Percentiles rank a stretch among this genome's conserved stretches.
These are phyloP conservation scores for Mycena polygramma DNA, from an alignment of 768 basidiomycete species.

Conservation along the genomic window DNA sequence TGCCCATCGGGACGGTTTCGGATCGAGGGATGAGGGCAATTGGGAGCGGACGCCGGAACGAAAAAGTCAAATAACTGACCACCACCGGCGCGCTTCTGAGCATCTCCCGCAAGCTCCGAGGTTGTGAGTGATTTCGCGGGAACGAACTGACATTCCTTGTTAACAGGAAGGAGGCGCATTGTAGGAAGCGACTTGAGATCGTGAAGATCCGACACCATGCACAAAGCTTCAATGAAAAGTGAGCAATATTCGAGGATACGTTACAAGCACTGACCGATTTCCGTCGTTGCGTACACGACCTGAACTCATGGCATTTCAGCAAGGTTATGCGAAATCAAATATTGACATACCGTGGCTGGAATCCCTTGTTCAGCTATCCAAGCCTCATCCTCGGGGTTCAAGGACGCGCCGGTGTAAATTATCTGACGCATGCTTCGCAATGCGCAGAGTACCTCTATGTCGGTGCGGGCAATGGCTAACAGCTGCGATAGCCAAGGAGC, in stretches of 20 bases:
- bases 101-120: slow-evolving; percentile 22
- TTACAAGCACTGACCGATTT: not conserved
- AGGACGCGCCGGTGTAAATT: too few species aligned
- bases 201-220: slow-evolving; percentile 19
- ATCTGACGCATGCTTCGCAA: too few species aligned
- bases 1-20: slow-evolving; percentile 38
- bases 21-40: slow-evolving; percentile 30
- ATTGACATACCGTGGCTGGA: too few species aligned
- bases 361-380: too few species aligned
- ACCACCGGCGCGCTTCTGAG: not conserved
- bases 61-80: slow-evolving; percentile 26
- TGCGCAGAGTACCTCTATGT: too few species aligned
- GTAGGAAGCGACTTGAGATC: slow-evolving; percentile 6
- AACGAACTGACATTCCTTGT: not conserved
- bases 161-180: slow-evolving; percentile 22
- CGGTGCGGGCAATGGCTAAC: too few species aligned
- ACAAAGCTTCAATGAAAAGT: not conserved
- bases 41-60: slow-evolving; percentile 16
- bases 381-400: too few species aligned
- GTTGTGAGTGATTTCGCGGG: not conserved
- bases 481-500: too few species aligned
- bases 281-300: slow-evolving; percentile 9
- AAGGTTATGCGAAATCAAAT: too few species aligned
- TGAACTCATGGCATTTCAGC: too few species aligned
- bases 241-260: not conserved